Percentiles rank a stretch among this genome's conserved stretches.
Conservation (phyloP, 352 stramenopile species). For the Pythium sukuiense region DNA sequence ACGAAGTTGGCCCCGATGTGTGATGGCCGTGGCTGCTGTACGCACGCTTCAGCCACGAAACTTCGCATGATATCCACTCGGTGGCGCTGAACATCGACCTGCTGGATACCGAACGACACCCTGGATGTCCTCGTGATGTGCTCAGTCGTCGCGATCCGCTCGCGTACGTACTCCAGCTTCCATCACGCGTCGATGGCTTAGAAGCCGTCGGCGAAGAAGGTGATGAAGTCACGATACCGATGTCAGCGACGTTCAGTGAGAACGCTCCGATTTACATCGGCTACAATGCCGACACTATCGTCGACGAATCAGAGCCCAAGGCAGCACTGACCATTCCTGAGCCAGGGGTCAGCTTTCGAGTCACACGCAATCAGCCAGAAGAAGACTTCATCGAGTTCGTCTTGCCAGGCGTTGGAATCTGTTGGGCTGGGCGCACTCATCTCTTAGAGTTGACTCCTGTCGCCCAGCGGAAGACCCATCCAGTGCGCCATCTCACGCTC, state of each 20-base stretch:
- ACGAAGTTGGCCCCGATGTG: neutral
- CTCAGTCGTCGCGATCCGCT: neutral
- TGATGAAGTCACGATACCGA: neutral
- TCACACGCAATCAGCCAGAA: neutral
- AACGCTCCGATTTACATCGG: neutral
- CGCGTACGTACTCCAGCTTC: neutral
- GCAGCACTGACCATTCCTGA: neutral
- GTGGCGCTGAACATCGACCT: neutral
- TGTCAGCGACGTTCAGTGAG: neutral
- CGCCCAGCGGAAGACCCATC: neutral
- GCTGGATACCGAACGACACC: neutral
- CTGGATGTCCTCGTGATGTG: neutral
- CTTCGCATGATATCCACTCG: neutral
- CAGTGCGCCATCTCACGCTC: neutral
- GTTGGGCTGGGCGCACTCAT: neutral
- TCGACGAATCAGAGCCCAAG: neutral
- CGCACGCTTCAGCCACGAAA: neutral
- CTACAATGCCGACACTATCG: neutral
- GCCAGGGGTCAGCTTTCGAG: neutral
- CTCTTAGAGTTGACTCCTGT: neutral
- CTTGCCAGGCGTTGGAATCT: neutral
- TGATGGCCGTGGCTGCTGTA: constrained; percentile 11
- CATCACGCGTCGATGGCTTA: neutral
- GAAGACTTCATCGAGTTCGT: constrained; percentile 13
- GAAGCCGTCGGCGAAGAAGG: neutral